phyloP scores from a whole-genome alignment of 2,329 filamentous ascomycete species.

The Raffaelea albimanens region DNA sequence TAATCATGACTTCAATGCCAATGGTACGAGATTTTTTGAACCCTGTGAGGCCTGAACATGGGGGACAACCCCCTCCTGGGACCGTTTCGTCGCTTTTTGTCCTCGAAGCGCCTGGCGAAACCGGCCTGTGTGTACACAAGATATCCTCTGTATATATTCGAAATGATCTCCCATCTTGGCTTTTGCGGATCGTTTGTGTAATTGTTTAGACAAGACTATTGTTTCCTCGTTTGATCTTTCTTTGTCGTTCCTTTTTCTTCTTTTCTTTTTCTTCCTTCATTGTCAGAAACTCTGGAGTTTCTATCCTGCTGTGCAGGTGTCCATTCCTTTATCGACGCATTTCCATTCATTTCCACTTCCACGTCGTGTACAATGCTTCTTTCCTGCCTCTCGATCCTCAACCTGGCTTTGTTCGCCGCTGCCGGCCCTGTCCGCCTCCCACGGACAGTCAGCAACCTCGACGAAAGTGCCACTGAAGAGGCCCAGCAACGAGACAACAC shows the following conservation, averaged over 20 bases:
- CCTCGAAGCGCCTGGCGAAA: too few relatives aligned
- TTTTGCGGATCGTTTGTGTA: too few relatives aligned
- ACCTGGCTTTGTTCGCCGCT: constrained; percentile 12
- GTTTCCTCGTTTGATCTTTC: too few relatives aligned
- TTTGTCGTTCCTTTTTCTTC: constrained; percentile 8
- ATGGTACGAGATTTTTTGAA: too few relatives aligned
- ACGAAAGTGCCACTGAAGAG: constrained; percentile 32
- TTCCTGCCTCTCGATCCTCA: constrained; percentile 16
- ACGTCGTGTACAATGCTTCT: not conserved
- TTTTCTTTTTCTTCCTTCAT: constrained; percentile 4
- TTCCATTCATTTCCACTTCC: not conserved
- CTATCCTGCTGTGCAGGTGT: constrained; percentile 23
- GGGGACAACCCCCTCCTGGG: too few relatives aligned
- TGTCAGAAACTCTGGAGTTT: not conserved
- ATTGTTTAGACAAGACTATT: too few relatives aligned
- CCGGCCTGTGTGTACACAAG: too few relatives aligned
- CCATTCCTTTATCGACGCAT: constrained; percentile 14
- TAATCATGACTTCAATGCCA: too few relatives aligned
- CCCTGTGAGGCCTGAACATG: too few relatives aligned
- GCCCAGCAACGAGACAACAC: constrained; percentile 34
- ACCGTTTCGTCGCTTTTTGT: too few relatives aligned
- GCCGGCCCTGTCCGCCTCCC: constrained; percentile 19
- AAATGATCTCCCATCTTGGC: too few relatives aligned
- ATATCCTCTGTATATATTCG: too few relatives aligned
- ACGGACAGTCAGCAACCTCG: constrained; percentile 29